Evolutionary conservation across 257 asterid genomes (phyloP), one percentile per base, ranked within the genome.

Genomic region (Mentha longifolia): DNA sequence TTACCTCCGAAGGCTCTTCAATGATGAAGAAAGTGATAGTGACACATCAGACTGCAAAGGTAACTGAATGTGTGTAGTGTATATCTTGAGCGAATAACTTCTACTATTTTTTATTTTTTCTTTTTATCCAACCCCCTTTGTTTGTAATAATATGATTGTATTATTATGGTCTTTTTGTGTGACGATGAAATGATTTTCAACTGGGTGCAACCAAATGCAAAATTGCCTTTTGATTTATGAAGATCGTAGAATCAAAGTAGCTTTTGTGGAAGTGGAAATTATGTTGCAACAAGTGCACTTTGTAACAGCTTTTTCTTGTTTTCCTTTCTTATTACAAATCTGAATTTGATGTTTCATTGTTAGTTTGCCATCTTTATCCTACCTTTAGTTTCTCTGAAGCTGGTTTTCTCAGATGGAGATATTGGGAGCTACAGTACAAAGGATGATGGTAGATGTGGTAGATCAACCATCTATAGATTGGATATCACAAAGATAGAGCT

Each of bases 401-500:
- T 61, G 66, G 4, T 78, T 61, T 85, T 65, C 46, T 70, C 85
- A 86, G 97, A 84, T 81, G 92, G 74, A 57, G 94, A 85, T 73
- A 61, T 47, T 75, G 65, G 22, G 75, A 80, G 76, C 75, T 58
- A 76, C 74, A 64, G 73, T 79, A 76, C 80, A 12, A 72, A 68
- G 50, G 85, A 77, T 69, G 68, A 82, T 41, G 77, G 72, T 80
- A 77, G 76, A 78, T 43, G 68, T 61, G 76, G 65, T 68, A 73
- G 86, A 70, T 88, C 97, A 68, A 85, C 85, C 46, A 82, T 86
- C 65, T 90, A 88, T 76, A 85, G 91, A 83, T 75, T 90, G 81
- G 97, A 88, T 69, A 82, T 86, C 79, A 51, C 79, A 47, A 88
- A 74, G 74, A 78, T 90, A 47, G 93, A 88, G 77, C 78, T 88